Conservation (phyloP, 2,329 filamentous ascomycete species). For the Neonectria neomacrospora region DNA sequence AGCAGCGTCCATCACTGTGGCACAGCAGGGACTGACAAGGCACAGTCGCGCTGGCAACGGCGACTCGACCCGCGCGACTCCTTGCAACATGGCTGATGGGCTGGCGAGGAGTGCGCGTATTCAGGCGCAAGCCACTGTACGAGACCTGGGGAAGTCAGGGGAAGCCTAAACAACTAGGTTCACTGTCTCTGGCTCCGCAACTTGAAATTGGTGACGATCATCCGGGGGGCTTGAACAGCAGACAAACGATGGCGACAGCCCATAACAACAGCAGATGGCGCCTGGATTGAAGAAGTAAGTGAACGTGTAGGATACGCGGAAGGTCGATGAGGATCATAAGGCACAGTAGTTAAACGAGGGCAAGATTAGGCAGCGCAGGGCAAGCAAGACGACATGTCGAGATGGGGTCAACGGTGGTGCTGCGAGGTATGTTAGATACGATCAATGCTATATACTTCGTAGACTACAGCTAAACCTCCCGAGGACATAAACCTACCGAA, state of each 20-base stretch:
- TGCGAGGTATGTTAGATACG: too few relatives aligned
- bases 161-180: conserved; percentile 5
- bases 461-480: background rate
- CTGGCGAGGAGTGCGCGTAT: conserved; percentile 3
- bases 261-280: conserved; percentile 11
- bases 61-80: conserved; percentile 2
- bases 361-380: background rate
- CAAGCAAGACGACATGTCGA: background rate
- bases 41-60: background rate
- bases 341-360: background rate
- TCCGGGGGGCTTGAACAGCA: conserved; percentile 11
- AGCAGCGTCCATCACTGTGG: conserved; percentile 32
- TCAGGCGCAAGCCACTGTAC: conserved; percentile 12
- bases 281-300: background rate
- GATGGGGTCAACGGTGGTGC: too few relatives aligned
- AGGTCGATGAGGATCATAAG: background rate
- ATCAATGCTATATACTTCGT: too few relatives aligned
- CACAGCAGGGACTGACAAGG: conserved; percentile 30
- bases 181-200: conserved; percentile 3
- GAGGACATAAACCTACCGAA: background rate
- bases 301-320: conserved; percentile 16
- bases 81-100: conserved; percentile 21
- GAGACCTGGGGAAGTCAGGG: conserved; percentile 19
- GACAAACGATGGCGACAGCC: conserved; percentile 17
- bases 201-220: conserved; percentile 24